A percentile compares a stretch with the other conserved stretches of the same genome.
Evolutionary conservation across 2,329 filamentous ascomycete species (phyloP).

Genomic region (Aureobasidium zeae): DNA sequence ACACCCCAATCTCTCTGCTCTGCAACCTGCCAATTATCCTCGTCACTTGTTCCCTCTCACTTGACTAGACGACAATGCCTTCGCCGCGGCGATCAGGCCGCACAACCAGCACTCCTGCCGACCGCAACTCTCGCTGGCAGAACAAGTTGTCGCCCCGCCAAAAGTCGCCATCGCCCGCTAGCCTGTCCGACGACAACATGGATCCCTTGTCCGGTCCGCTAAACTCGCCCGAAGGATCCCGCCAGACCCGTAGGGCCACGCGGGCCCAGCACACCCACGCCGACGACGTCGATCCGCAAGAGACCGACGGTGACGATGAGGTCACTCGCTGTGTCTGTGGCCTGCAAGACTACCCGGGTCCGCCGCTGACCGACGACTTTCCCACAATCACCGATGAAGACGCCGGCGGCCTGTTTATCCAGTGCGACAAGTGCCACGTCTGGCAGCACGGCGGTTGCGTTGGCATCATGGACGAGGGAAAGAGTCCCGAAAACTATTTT

Average conservation of each 20-base stretch:
- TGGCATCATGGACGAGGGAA: slow-evolving; percentile 87
- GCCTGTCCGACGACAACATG: slow-evolving; percentile 52
- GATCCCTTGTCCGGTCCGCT: slow-evolving; percentile 40
- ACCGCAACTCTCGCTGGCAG: slow-evolving; percentile 61
- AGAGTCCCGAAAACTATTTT: slow-evolving; percentile 93
- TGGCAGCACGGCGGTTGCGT: slow-evolving; percentile 99
- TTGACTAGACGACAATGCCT: slow-evolving; percentile 2
- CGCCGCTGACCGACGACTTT: slow-evolving; percentile 47
- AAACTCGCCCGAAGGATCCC: slow-evolving; percentile 49
- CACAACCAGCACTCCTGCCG: slow-evolving; percentile 30
- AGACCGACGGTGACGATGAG: slow-evolving; percentile 66
- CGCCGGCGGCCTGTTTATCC: slow-evolving; percentile 88
- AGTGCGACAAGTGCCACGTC: slow-evolving; percentile 95
- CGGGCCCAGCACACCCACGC: slow-evolving; percentile 55
- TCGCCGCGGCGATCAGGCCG: slow-evolving; percentile 13
- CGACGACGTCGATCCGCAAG: slow-evolving; percentile 45
- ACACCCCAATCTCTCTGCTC: too few species aligned
- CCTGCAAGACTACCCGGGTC: slow-evolving; percentile 87
- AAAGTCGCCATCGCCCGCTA: slow-evolving; percentile 66
- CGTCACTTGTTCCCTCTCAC: too few species aligned
- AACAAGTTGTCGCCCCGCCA: slow-evolving; percentile 63
- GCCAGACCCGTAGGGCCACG: slow-evolving; percentile 67
- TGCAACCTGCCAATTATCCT: too few species aligned
- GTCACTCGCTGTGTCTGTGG: slow-evolving; percentile 93
- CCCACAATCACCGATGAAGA: slow-evolving; percentile 53